Evolutionary conservation across 2,329 filamentous ascomycete species (phyloP), one percentile per base, ranked within the genome.

Genomic region (Aureobasidium namibiae): DNA sequence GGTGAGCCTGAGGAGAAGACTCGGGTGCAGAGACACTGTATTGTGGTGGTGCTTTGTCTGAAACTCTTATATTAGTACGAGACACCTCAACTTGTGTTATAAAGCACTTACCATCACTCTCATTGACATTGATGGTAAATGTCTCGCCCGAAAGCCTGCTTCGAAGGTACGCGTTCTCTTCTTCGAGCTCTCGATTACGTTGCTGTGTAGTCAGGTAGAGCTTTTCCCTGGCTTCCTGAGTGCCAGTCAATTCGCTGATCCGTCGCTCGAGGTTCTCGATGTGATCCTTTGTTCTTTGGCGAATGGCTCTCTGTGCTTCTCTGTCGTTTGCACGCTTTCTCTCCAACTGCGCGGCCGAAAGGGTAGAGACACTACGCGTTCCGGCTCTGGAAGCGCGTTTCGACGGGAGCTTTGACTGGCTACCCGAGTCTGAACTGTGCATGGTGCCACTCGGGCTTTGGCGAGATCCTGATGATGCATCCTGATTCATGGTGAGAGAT

Each of bases 311-410:
- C 67, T 84, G 81, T 57, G 81, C 81, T 69, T 84, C 81, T 62
- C 81, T 75, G 67, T 84, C 81, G 68, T 83, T 83, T 62, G 81
- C 81, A 61, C 81, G 75, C 68, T 84, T 84, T 53, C 81, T 73
- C 65, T 83, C 81, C 50, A 84, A 72, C 65, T 83, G 81, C 60
- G 81, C 80, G 33, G 79, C 76, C 16, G 80, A 82, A 58, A 84
- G 72, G 10, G 79, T 80, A 38, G 78, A 79, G 42, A 83, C 81
- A 67, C 80, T 83, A 61, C 81, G 77, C 45, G 80, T 80, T 11
- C 81, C 80, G 36, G 80, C 79, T 67, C 81, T 75, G 46, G 80
- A 81, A 18, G 76, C 74, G 39, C 78, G 71, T 65, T 78, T 76
- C 69, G 50, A 45, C 18, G 45, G 23, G n/a, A 57, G 49, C 33